Evolutionary conservation across 148 eudicot species (phyloP).

Genomic region (Arbutus unedo): DNA sequence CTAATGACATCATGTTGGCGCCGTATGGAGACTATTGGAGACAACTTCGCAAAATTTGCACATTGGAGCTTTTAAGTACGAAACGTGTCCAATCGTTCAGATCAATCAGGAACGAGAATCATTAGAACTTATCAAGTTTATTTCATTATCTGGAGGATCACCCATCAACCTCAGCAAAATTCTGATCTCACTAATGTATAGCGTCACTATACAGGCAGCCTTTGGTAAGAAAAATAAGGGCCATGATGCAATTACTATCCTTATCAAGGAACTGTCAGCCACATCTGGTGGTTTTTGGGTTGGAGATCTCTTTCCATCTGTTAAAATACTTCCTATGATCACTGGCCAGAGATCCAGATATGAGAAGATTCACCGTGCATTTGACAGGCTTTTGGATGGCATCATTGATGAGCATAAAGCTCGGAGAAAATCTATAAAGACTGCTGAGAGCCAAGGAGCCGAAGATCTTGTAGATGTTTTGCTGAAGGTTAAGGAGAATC

Average conservation of each 20-base stretch:
- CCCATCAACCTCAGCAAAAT: too few relatives aligned
- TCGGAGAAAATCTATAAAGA: too few relatives aligned
- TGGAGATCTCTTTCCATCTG: conserved; percentile 9
- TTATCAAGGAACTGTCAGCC: not conserved
- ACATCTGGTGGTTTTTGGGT: conserved; percentile 21
- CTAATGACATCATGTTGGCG: conserved; percentile 9
- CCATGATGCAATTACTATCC: conserved; percentile 11
- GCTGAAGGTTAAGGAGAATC: too few relatives aligned
- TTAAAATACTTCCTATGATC: too few relatives aligned
- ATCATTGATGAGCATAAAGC: too few relatives aligned
- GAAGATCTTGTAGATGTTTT: too few relatives aligned
- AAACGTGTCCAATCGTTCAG: conserved; percentile 28
- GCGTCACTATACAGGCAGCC: conserved; percentile 17
- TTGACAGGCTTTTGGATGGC: too few relatives aligned
- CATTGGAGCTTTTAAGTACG: not conserved
- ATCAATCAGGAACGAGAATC: conserved; percentile 24
- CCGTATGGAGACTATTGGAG: conserved; percentile 32
- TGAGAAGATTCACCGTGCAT: too few relatives aligned
- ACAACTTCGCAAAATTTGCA: not conserved
- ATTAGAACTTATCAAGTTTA: not conserved
- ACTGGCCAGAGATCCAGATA: too few relatives aligned
- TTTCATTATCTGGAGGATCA: too few relatives aligned
- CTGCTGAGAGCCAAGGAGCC: too few relatives aligned
- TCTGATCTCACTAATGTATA: not conserved
- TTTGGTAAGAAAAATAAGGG: conserved; percentile 23